Evolutionary conservation across 1,139 yeast species (phyloP).

Genomic region (Hemisphaericaspora subhashii): DNA sequence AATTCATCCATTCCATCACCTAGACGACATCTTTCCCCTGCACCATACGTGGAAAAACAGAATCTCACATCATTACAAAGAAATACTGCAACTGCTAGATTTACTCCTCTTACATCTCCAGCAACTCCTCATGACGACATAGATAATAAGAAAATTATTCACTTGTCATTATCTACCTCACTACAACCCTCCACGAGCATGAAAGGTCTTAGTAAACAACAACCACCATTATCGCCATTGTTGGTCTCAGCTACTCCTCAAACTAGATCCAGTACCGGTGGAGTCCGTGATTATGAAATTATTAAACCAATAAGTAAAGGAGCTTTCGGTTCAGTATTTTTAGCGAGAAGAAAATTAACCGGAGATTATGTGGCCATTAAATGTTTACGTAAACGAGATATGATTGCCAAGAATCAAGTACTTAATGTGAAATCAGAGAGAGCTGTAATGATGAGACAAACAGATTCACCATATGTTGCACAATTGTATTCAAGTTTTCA

Average conservation of each 20-base stretch:
- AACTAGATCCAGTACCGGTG: constrained; percentile 57
- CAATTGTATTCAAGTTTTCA: constrained; percentile 88
- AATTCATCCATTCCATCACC: constrained; percentile 49
- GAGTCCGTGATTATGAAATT: constrained; percentile 85
- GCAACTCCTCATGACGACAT: constrained; percentile 7
- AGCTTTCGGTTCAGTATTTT: constrained; percentile 93
- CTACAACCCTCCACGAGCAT: constrained; percentile 9
- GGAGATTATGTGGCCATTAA: constrained; percentile 97
- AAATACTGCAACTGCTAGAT: constrained; percentile 24
- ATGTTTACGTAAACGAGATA: constrained; percentile 89
- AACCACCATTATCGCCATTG: constrained; percentile 80
- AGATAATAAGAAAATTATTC: constrained; percentile 14
- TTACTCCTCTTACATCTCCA: constrained; percentile 16
- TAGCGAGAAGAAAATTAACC: constrained; percentile 78
- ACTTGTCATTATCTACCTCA: constrained; percentile 15
- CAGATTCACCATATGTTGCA: constrained; percentile 93
- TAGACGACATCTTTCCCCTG: constrained; percentile 56
- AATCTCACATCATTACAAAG: constrained; percentile 59
- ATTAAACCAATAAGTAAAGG: constrained; percentile 95
- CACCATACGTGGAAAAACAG: constrained; percentile 44
- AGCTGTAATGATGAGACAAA: constrained; percentile 96
- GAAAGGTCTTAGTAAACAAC: constrained; percentile 22
- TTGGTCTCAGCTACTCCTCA: constrained; percentile 61
- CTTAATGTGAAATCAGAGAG: constrained; percentile 92
- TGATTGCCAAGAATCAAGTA: constrained; percentile 96